phyloP scores from a whole-genome alignment of 371 early-diverging fungal species.

The Rhizopus sp. region DNA sequence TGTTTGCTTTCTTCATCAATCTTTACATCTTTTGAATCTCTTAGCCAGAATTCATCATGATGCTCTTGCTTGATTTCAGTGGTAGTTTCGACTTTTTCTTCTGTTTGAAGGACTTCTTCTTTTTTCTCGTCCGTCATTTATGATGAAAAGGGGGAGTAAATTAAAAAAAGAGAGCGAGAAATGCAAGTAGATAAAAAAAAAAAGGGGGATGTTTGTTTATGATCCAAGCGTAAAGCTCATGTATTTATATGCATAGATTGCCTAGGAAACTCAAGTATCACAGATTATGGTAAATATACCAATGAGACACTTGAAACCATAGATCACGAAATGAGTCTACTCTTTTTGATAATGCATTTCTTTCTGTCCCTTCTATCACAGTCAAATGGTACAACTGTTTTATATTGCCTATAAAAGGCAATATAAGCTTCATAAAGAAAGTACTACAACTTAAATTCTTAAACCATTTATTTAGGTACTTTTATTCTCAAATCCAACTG shows the following conservation, averaged over 20 bases:
- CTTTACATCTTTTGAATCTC: not conserved
- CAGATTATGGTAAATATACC: not conserved
- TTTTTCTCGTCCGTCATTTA: constrained; percentile 7
- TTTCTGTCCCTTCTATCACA: not conserved
- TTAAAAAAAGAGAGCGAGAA: not conserved
- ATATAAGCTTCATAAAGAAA: constrained; percentile 3
- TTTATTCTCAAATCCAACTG: constrained; percentile 21
- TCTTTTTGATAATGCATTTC: not conserved
- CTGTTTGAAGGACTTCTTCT: not conserved
- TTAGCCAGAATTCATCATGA: not conserved
- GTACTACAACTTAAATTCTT: not conserved
- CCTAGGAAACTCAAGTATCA: too few species aligned
- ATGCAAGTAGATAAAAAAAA: not conserved
- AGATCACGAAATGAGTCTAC: not conserved
- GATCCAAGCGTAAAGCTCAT: not conserved
- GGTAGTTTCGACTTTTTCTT: not conserved
- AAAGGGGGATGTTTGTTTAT: not conserved
- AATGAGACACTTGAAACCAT: not conserved
- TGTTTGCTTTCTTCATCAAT: not conserved
- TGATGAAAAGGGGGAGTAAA: not conserved
- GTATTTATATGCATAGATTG: too few species aligned
- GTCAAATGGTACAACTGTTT: not conserved
- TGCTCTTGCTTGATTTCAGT: not conserved
- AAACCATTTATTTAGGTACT: not conserved
- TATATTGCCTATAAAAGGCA: constrained; percentile 4